Percentiles rank a stretch among this genome's conserved stretches.
Evolutionary conservation across 257 asterid genomes (phyloP).

Genomic region (Solanum pimpinellifolium): DNA sequence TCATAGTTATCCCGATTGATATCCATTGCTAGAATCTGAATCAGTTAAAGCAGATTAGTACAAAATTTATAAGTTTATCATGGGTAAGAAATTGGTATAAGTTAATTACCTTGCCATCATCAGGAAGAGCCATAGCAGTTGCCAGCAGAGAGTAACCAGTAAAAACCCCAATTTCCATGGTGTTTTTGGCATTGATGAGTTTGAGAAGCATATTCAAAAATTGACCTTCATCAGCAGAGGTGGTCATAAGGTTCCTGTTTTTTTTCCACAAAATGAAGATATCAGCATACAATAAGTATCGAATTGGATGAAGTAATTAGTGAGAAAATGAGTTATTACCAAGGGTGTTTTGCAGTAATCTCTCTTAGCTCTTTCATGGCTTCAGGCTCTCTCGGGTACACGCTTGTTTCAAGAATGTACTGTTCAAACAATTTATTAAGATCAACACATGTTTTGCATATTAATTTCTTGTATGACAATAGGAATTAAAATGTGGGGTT

Average conservation of each 20-base stretch:
- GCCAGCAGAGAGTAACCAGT: conserved; percentile 54
- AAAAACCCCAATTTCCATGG: conserved; percentile 47
- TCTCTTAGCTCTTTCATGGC: conserved; percentile 25
- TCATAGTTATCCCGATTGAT: conserved; percentile 40
- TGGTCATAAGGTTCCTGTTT: conserved; percentile 50
- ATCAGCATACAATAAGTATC: background rate
- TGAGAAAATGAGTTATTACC: background rate
- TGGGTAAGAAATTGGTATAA: background rate
- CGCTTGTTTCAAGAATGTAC: conserved; percentile 40
- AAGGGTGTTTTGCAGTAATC: conserved; percentile 15
- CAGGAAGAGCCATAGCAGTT: conserved; percentile 51
- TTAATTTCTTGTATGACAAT: background rate
- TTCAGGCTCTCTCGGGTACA: conserved; percentile 39
- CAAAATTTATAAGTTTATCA: background rate
- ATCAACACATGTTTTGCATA: background rate
- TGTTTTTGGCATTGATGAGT: conserved; percentile 42
- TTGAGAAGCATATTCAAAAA: conserved; percentile 43
- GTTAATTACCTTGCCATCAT: conserved; percentile 34
- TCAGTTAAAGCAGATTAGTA: background rate
- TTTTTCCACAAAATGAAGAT: background rate
- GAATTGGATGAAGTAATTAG: background rate
- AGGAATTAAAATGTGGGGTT: background rate
- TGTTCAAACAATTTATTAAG: background rate
- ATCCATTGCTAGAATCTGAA: conserved; percentile 42
- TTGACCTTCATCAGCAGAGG: conserved; percentile 51